Base-by-base conservation (phyloP, 2,329 filamentous ascomycete genomes). In the Periglandula ipomoeae region DNA sequence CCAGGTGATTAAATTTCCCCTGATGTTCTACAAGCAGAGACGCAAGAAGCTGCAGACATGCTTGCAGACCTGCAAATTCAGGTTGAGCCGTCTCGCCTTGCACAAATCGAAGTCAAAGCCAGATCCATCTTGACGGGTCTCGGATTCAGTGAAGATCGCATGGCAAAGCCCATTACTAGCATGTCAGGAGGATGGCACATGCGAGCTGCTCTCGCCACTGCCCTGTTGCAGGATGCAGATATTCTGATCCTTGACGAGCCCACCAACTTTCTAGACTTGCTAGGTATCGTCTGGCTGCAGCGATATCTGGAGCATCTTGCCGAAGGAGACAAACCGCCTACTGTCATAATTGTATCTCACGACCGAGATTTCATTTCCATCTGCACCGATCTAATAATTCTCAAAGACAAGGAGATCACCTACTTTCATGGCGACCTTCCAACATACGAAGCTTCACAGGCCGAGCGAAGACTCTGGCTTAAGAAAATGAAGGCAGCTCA, bases 221-320 rank as follows among this genome's bases (percentile, higher is more conserved):
- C 81, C 0, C 71, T 94, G 4, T 76, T 88, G 1, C 84, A 89
- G 53, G 78, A 84, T 7, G 79, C 82, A 0, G 87, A 94, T 55
- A 79, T 94, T 2, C 72, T 94, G 50, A 82, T 94, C 45, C 78
- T 94, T 2, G 88, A 94, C 62, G 88, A 94, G 61, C 89, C 89
- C 0, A 94, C 88, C 30, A 94, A 94, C 60, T 94, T 88, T 60
- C 75, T 94, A 1, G 88, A 94, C 59, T 71, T 94, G 1, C 74
- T 89, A 0, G 87, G 86, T 1, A 89, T 95, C 50, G 79, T 95
- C 49, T 94, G 89, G 87, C 72, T 95, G 1, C 84, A 94, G 60
- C 76, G 76, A 11, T 84, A 89, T 59, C 76, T 95, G 9, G 70
- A 76, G 34, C 68, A 74, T 1, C 64, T 84, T 3, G 71, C 73